Percentiles rank a stretch among this genome's conserved stretches.
phyloP scores from a whole-genome alignment of 2,329 filamentous ascomycete genomes.

The Knufia fluminis region DNA sequence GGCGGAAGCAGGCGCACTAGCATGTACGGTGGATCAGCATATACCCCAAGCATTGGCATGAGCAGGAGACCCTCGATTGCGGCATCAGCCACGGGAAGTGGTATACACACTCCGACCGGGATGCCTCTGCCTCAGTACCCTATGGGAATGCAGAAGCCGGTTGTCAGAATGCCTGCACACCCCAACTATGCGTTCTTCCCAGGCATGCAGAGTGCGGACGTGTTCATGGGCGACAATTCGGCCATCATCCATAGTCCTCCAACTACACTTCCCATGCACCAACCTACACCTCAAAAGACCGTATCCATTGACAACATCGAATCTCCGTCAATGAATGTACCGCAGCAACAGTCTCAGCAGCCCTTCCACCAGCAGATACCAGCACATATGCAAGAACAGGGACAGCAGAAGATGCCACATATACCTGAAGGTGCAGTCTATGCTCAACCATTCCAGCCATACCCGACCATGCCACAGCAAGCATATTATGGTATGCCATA shows the following conservation, averaged over 20 bases:
- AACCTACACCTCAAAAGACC: conserved; percentile 87
- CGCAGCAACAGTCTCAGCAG: conserved; percentile 62
- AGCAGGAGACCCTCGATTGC: conserved; percentile 77
- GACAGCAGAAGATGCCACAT: conserved; percentile 54
- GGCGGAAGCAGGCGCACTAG: conserved; percentile 69
- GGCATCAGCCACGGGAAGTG: conserved; percentile 9
- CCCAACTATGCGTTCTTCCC: conserved; percentile 33
- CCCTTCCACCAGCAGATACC: conserved; percentile 96
- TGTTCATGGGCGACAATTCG: conserved; percentile 3
- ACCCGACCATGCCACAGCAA: conserved; percentile 50
- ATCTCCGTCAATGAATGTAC: conserved; percentile 58
- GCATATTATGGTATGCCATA: conserved; percentile 52
- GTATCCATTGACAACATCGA: conserved; percentile 92
- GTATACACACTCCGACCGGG: conserved; percentile 9
- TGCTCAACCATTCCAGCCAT: conserved; percentile 79
- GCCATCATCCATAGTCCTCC: conserved; percentile 33
- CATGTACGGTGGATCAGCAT: conserved; percentile 68
- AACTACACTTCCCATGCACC: conserved; percentile 68
- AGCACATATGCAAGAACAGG: conserved; percentile 52
- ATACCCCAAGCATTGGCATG: conserved; percentile 78
- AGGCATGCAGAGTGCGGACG: conserved; percentile 24
- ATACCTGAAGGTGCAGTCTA: conserved; percentile 90
- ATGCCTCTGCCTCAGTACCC: conserved; percentile 51
- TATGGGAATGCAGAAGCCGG: conserved; percentile 51
- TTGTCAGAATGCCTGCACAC: conserved; percentile 63